Percentiles rank a stretch among this genome's conserved stretches.
Evolutionary conservation across 2,329 filamentous ascomycete species (phyloP).

Genomic region (Pestalotiopsis fici): DNA sequence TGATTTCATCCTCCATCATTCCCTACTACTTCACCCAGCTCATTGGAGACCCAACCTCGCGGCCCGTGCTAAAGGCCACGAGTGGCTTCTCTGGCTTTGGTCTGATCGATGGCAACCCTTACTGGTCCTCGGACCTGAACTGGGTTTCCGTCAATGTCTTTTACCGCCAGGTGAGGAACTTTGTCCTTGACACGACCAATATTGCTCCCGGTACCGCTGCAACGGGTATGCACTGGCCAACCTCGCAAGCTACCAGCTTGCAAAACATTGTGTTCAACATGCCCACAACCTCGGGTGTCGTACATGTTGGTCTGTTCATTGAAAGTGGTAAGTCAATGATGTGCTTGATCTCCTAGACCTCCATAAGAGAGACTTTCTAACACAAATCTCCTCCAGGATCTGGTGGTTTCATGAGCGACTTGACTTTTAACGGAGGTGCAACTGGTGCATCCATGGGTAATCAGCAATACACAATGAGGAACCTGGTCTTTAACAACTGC

Average conservation of each 20-base stretch:
- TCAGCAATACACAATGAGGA: slow-evolving; percentile 70
- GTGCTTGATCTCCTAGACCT: slow-evolving; percentile 5
- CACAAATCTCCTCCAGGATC: slow-evolving; percentile 24
- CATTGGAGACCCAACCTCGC: slow-evolving; percentile 58
- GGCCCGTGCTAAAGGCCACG: slow-evolving; percentile 56
- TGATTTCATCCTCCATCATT: slow-evolving; percentile 57
- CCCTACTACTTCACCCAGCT: slow-evolving; percentile 66
- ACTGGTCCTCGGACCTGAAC: slow-evolving; percentile 39
- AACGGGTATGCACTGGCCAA: slow-evolving; percentile 62
- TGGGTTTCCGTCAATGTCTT: slow-evolving; percentile 60
- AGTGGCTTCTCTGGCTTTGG: slow-evolving; percentile 55
- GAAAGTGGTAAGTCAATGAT: slow-evolving; percentile 27
- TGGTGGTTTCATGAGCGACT: slow-evolving; percentile 52
- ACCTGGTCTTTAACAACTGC: slow-evolving; percentile 66
- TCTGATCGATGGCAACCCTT: slow-evolving; percentile 58
- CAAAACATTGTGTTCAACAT: slow-evolving; percentile 53
- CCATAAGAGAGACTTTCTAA: neutral
- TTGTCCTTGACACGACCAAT: slow-evolving; percentile 56
- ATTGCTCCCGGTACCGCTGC: slow-evolving; percentile 30
- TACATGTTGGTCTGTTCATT: slow-evolving; percentile 32
- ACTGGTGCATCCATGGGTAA: slow-evolving; percentile 66
- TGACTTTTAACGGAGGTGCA: slow-evolving; percentile 62
- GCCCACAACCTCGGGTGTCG: slow-evolving; percentile 28
- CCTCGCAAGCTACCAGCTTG: slow-evolving; percentile 58
- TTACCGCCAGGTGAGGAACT: slow-evolving; percentile 65